Base-by-base conservation (phyloP, 73 alveolate species). In the Paramecium primaurelia region DNA sequence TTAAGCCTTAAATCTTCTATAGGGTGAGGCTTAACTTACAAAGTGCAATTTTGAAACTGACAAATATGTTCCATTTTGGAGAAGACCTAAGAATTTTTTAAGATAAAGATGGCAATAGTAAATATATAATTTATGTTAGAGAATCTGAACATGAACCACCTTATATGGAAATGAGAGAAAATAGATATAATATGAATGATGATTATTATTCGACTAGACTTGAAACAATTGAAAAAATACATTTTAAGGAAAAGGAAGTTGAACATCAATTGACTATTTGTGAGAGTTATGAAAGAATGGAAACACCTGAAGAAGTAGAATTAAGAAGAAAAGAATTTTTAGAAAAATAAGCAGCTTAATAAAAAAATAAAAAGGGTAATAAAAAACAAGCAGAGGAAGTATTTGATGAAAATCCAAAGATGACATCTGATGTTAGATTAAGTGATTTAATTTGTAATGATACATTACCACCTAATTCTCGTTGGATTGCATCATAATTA, bases 401-500 rank as follows among this genome's bases (percentile, higher is more conserved):
- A 11, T 77, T 89, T 45, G 94, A 93, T 73, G 96, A 93, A 51
- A 60, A 93, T 58, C 86, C 93, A 10, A 94, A 86, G 58, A 71
- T 38, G 60, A 95, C 93, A n/a, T 87, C 94, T 44, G 96, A 93
- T 75, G 93, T 95, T 1, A 93, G 88, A 12, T 95, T 95, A 71
- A 93, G 94, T 84, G 95, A 95, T 49, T 44, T 97, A 83, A 97
- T 95, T 86, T 88, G 96, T 95, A 95, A 96, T 16, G 94, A 93
- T 86, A 28, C 92, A 18, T 88, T 95, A 95, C 98, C 99, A 8
- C 73, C 95, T 6, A 96, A 95, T 93, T 93, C 98, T 20, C 95
- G 98, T 89, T 98, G 99, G 99, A 91, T 97, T n/a, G 97, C 99
- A 6, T 96, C 99, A 11, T 94, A 97, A 92, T 93, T 97, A 49